phyloP scores from a whole-genome alignment of 345 rosid genomes.

The Brassica napus region DNA sequence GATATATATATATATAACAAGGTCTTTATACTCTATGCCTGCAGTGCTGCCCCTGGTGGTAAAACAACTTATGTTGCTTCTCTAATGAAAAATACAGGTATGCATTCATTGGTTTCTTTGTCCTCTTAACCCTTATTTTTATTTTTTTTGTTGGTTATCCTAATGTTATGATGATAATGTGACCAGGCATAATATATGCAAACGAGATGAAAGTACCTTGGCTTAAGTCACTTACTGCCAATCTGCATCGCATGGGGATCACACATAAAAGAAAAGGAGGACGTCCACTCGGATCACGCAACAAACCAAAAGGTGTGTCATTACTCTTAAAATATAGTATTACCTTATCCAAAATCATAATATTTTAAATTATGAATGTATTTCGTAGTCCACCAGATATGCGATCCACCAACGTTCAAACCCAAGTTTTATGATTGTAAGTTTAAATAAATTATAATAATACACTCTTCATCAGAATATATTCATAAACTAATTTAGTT shows the following conservation, averaged over 20 bases:
- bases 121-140: constrained; percentile 1
- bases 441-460: too few species aligned
- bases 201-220: constrained; percentile 84
- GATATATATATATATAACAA: background rate
- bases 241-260: constrained; percentile 93
- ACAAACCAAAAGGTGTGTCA: too few species aligned
- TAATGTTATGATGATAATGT: constrained; percentile 13
- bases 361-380: too few species aligned
- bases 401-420: too few species aligned
- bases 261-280: constrained; percentile 46
- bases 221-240: constrained; percentile 84
- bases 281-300: too few species aligned
- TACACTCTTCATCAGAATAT: too few species aligned
- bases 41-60: constrained; percentile 97
- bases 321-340: too few species aligned
- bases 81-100: constrained; percentile 85
- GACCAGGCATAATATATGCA: constrained; percentile 79
- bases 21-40: constrained; percentile 40
- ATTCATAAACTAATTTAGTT: too few species aligned
- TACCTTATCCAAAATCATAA: too few species aligned
- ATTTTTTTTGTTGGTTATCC: constrained; percentile 25
- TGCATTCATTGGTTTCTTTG: constrained; percentile 24
- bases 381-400: too few species aligned
- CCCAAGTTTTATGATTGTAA: too few species aligned
- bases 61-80: constrained; percentile 81